phyloP scores from a whole-genome alignment of 148 eudicot species.

The Silene uniflora region DNA sequence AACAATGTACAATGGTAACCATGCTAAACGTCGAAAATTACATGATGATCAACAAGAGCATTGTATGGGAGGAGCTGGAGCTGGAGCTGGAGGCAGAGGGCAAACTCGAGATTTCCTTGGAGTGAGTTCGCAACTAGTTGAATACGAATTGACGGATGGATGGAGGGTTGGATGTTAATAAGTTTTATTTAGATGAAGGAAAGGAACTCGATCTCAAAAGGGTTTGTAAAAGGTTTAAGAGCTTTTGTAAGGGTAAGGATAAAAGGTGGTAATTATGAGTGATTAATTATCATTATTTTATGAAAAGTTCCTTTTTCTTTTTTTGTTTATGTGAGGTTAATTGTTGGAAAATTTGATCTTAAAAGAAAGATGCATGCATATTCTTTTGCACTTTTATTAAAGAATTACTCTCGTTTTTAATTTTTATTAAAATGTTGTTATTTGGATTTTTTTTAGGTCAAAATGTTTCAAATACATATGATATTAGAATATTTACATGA shows the following conservation, averaged over 20 bases:
- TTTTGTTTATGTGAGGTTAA: neutral
- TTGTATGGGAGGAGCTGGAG: neutral
- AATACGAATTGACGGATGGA: constrained; percentile 35
- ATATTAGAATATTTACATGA: too few species aligned
- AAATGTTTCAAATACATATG: too few species aligned
- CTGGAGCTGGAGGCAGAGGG: constrained; percentile 38
- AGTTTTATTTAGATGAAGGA: constrained; percentile 12
- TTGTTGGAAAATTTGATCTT: neutral
- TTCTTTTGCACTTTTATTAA: neutral
- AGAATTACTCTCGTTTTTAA: neutral
- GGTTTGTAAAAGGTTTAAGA: constrained; percentile 7
- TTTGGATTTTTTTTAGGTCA: too few species aligned
- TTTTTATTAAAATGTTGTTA: too few species aligned
- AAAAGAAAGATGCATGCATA: constrained; percentile 1
- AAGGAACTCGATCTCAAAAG: neutral
- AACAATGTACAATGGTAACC: constrained; percentile 33
- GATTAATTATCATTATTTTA: neutral
- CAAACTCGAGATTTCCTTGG: constrained; percentile 85
- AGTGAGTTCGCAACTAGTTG: constrained; percentile 61
- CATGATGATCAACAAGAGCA: constrained; percentile 27
- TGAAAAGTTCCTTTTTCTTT: neutral
- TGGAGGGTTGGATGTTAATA: neutral
- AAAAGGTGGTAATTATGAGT: constrained; percentile 23
- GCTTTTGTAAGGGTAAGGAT: neutral
- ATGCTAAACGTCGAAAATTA: constrained; percentile 48